These are phyloP conservation scores for Euptelea pleiosperma DNA, from an alignment of 164 flowering plant species.

Conservation along the genomic window DNA sequence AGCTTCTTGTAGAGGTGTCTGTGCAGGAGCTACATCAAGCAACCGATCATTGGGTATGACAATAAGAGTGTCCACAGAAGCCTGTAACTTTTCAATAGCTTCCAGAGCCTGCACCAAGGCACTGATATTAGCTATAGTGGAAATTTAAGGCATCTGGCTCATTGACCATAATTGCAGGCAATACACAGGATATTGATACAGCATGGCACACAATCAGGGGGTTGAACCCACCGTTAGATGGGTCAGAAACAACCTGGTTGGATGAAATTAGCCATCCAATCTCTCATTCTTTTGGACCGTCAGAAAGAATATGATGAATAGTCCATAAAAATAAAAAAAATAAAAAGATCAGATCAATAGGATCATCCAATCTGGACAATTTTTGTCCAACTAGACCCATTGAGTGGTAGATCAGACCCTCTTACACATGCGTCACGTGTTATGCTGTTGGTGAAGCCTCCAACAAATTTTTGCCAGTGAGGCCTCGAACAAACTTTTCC, in stretches of 20 bases:
- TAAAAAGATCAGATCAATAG: not conserved
- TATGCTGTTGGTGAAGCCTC: no score
- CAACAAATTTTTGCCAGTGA: no score
- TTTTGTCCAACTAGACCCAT: no score
- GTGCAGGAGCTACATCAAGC: conserved; percentile 21
- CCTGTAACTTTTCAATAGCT: conserved; percentile 24
- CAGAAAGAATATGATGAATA: not conserved
- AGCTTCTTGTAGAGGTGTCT: conserved; percentile 32
- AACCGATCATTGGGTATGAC: conserved; percentile 33
- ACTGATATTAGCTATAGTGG: not conserved
- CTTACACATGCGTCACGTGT: no score
- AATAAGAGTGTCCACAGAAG: conserved; percentile 25
- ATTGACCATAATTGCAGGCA: no score
- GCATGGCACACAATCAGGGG: not conserved
- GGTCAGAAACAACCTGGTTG: not conserved
- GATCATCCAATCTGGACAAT: not conserved
- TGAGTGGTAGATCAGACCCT: not conserved
- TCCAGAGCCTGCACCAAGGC: conserved; percentile 23
- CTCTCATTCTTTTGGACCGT: not conserved
- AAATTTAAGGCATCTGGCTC: not conserved
- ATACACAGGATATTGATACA: not conserved
- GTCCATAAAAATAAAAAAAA: not conserved
- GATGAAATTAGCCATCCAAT: not conserved
- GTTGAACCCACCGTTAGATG: not conserved
- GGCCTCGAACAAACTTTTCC: no score